phyloP scores from a whole-genome alignment of 2,329 filamentous ascomycete genomes.

The Colletotrichum spinosum region DNA sequence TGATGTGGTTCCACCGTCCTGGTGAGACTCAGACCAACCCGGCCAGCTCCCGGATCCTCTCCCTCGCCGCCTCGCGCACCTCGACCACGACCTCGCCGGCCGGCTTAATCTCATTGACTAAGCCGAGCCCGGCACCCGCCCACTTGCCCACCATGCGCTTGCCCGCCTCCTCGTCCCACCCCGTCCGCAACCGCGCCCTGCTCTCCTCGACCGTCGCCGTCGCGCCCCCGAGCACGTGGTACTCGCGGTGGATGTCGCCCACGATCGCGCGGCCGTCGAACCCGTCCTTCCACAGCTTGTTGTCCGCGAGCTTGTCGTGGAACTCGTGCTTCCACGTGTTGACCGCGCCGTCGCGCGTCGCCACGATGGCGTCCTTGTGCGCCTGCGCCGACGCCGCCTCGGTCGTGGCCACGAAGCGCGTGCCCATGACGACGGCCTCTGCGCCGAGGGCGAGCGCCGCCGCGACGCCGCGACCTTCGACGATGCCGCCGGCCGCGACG shows the following conservation, averaged over 20 bases:
- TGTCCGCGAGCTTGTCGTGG: constrained; percentile 55
- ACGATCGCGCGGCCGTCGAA: constrained; percentile 59
- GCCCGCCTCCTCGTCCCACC: constrained; percentile 49
- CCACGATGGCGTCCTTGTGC: constrained; percentile 54
- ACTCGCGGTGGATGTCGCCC: constrained; percentile 53
- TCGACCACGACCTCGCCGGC: constrained; percentile 58
- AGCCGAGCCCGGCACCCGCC: constrained; percentile 58
- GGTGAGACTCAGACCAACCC: constrained; percentile 29
- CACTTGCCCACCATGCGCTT: constrained; percentile 49
- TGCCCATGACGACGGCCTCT: constrained; percentile 58
- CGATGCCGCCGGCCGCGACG: constrained; percentile 71
- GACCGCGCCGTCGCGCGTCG: constrained; percentile 55
- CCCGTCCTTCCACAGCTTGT: constrained; percentile 52
- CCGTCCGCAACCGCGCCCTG: constrained; percentile 50
- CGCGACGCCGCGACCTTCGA: constrained; percentile 65
- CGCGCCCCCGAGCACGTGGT: constrained; percentile 41
- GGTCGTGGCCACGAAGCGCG: constrained; percentile 57
- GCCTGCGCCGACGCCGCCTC: constrained; percentile 57
- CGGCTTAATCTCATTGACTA: constrained; percentile 54
- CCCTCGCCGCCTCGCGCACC: constrained; percentile 51
- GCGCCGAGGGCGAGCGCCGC: constrained; percentile 65
- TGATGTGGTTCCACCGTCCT: neutral
- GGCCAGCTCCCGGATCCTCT: constrained; percentile 47
- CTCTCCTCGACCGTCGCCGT: constrained; percentile 51
- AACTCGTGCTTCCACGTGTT: constrained; percentile 61